Evolutionary conservation across 1,139 yeast species (phyloP), one percentile per base, ranked within the genome.

Genomic region (Barnettozyma hawaiiensis): DNA sequence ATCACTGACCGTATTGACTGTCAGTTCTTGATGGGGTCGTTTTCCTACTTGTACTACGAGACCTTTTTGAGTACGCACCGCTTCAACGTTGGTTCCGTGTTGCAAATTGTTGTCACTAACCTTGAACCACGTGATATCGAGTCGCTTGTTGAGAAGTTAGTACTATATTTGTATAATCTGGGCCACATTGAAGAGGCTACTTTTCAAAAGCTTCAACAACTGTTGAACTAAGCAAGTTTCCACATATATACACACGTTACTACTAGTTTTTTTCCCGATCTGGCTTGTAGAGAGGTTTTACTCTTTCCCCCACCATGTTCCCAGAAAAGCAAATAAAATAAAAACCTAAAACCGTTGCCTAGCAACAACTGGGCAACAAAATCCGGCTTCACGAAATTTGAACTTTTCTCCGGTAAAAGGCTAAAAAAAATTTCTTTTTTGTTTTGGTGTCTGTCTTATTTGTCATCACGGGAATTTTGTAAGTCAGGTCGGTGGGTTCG

Each of bases 1-100:
- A 81, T 92, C 52, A 90, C 97, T 26, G 99, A 92, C 64, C 78
- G 99, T 66, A 83, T 92, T 71, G 99, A 92, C 67, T 92, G 99
- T 66, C 98, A 92, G 66, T 92, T 92, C 61, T 71, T 92, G 54
- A 92, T 92, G 97, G 99, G 98, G 10, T 87, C 96, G 34, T 92
- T 92, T 62, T 77, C 94, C 36, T 90, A 89, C 61, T 73, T 92
- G 52, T 92, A 92, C 69, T 90, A 83, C 63, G 97, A 90, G 64
- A 85, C 96, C 2, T 92, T 92, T 62, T 76, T 92, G 53, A 81
- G 95, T 35, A 76, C 79, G 39, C 76, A 78, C 53, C 83, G 81
- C 62, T 71, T 82, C 50, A 80, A 79, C 48, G 80, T 85, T 47
- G 90, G 87, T 31, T 74, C 82, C 22, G 67, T 90, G 23, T 67